Conservation (phyloP, 192 early-diverging fungal genomes). For the Podila horticola region DNA sequence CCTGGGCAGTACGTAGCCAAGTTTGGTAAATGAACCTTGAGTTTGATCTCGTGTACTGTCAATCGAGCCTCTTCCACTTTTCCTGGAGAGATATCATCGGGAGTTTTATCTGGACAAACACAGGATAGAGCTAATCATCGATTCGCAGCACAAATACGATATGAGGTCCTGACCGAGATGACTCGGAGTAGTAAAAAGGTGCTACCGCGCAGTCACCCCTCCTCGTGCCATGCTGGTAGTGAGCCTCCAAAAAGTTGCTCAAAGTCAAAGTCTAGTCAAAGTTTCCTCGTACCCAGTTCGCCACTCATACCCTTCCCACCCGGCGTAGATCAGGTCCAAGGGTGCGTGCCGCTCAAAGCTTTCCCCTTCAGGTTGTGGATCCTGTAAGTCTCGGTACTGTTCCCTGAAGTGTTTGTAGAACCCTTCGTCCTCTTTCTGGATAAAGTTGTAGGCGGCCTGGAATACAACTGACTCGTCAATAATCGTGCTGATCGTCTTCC, state of each 20-base stretch:
- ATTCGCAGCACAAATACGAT: slow-evolving; percentile 2
- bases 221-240: neutral
- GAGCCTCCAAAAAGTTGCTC: slow-evolving; percentile 2
- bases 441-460: neutral
- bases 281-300: neutral
- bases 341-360: slow-evolving; percentile 7
- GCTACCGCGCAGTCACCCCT: neutral
- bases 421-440: neutral
- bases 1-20: slow-evolving; percentile 31
- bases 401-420: neutral
- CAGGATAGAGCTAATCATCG: neutral
- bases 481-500: neutral
- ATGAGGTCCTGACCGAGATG: neutral
- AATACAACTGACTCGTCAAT: too few species aligned
- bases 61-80: slow-evolving; percentile 27
- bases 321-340: neutral
- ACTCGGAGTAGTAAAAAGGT: neutral
- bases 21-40: slow-evolving; percentile 37
- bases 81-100: neutral
- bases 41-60: slow-evolving; percentile 31
- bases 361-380: neutral
- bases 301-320: slow-evolving; percentile 2
- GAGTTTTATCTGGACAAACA: slow-evolving; percentile 1
- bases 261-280: too few species aligned
- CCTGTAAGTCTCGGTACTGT: neutral